Evolutionary conservation across 1,284 basidiomycete species (phyloP).

Genomic region (Taiwanofungus camphoratus): DNA sequence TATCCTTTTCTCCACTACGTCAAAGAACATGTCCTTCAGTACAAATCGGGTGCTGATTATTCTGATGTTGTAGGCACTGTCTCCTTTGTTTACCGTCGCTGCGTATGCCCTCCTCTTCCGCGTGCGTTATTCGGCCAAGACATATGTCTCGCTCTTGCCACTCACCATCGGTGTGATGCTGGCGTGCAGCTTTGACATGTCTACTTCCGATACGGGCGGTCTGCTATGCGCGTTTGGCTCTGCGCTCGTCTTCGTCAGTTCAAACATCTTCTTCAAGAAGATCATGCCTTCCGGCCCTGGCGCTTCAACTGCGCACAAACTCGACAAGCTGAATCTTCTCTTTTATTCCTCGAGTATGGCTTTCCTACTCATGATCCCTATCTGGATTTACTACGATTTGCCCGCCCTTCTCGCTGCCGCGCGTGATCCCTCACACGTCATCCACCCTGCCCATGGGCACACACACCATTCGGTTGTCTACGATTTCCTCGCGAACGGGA

Average conservation of each 20-base stretch:
- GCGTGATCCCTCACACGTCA: conserved; percentile 36
- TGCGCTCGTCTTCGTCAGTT: conserved; percentile 93
- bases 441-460: conserved; percentile 39
- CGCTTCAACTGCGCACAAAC: conserved; percentile 55
- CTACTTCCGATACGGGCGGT: conserved; percentile 78
- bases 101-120: conserved; percentile 91
- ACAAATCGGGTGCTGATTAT: not conserved
- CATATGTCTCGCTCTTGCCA: conserved; percentile 92
- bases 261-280: conserved; percentile 99
- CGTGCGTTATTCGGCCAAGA: conserved; percentile 87
- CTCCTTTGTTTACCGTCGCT: conserved; percentile 93
- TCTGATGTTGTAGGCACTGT: conserved; percentile 67
- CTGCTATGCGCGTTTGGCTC: conserved; percentile 91
- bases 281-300: conserved; percentile 74
- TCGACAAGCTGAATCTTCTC: conserved; percentile 96
- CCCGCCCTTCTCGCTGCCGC: conserved; percentile 50
- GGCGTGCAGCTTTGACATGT: conserved; percentile 90
- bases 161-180: conserved; percentile 97
- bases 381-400: conserved; percentile 88
- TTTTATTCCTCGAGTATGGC: conserved; percentile 95
- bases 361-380: conserved; percentile 90
- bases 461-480: conserved; percentile 54
- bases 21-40: too few relatives aligned
- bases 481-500: conserved; percentile 88
- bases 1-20: too few relatives aligned